Evolutionary conservation across 441 rosid genomes (phyloP), one percentile per base, ranked within the genome.

Genomic region (Aquilaria agallochum): DNA sequence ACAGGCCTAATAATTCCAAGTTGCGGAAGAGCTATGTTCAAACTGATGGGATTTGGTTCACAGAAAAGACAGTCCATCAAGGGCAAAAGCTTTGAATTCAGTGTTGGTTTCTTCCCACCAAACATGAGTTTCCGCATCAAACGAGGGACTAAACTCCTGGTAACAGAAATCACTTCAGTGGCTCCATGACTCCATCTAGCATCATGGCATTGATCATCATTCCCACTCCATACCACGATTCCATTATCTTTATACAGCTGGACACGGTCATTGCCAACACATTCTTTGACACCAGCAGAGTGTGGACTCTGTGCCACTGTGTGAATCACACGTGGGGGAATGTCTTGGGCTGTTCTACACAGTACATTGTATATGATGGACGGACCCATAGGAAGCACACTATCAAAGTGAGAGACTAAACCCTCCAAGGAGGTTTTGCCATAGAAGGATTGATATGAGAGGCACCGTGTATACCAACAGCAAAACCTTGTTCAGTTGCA

Each of bases 401-500:
- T 73, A 0, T 78, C 79, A 8, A 93, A 88, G 78, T 90, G 98
- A 15, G 88, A 75, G 34, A 82, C 72, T 82, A 88, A 62, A 59
- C 96, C 96, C 56, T 86, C 93, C 40, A 86, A 14, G 2, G 96
- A 92, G 48, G 96, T 92, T 75, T 89, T 92, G 0, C 98, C 96
- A 27, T 92, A 85, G 79, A 89, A 13, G 98, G 96, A 67, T 92
- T 92, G 58, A 92, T 92, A 71, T 92, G 95, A 61, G 89, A 88
- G 14, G 96, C 96, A 8, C 85, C 98, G 60, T 92, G 96, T 95
- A 92, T 92, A 61, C 98, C 96, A 4, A 92, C 89, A 2, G 92
- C 96, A 59, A 89, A 92, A 40, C 98, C 95, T 74, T 92, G 95
- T 53, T 89, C 96, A n/a, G 95, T 81, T n/a, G 96, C 98, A 63